Base-by-base conservation (phyloP, 2,329 filamentous ascomycete genomes). In the Arthrobotrys conoides region DNA sequence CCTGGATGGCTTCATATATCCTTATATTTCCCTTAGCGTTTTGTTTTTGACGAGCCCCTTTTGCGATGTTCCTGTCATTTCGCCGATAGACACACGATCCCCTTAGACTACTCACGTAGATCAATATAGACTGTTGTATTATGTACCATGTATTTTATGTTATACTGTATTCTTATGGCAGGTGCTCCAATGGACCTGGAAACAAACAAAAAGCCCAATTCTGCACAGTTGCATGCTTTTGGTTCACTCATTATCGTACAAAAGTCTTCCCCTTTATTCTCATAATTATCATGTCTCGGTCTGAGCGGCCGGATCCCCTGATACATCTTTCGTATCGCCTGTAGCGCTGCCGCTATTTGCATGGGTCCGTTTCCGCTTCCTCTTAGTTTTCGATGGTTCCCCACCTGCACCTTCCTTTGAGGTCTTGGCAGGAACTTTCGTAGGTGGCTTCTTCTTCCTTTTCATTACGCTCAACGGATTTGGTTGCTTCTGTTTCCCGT, bases 381-480 rank as follows among this genome's bases (percentile, higher is more conserved):
- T 77, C 22, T 77, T 77, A 3, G 67, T 46, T 33, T 77, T 77
- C 36, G 68, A 55, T 53, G 53, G n/a, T 55, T 41, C 64, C 14
- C 49, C 61, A 46, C 53, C 49, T 48, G 59, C 66, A 46, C 24
- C 49, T 36, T 71, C 66, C 20, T 44, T 61, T 59, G 51, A 10
- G 9, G 48, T 61, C 38, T 71, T 63, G 49, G 59, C 57, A 22
- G 6, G 14, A 24, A 44, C 41, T 3, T 30, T 41, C 22, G 49
- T 51, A 22, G 51, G 51, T 20, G 51, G 38, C 36, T 61, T 68
- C 83, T 89, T 89, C 86, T 91, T 92, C 30, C 88, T 81, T 85
- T 92, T 93, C 86, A 91, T 91, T 66, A 92, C 87, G 64, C 90
- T 88, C 68, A 93, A 84, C 8, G 91, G 91, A 83, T 93, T 93